These are phyloP conservation scores for Fraxinus sp. DNA, from an alignment of 305 asterid species.

Conservation along the genomic window DNA sequence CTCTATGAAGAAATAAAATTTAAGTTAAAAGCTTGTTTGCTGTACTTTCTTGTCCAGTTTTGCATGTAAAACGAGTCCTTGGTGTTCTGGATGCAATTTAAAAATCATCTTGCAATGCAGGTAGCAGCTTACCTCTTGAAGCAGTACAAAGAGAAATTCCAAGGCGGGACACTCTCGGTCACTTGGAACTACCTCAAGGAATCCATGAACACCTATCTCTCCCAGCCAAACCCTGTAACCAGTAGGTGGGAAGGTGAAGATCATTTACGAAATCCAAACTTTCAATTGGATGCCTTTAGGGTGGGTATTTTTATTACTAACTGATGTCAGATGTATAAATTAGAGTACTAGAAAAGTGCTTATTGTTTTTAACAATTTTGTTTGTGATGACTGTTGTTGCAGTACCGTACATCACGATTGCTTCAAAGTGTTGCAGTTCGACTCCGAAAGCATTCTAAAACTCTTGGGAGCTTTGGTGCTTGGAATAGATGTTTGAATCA, in stretches of 20 bases:
- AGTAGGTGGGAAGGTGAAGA: constrained; percentile 95
- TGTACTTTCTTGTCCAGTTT: neutral
- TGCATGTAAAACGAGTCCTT: neutral
- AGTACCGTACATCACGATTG: constrained; percentile 94
- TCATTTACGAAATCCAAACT: constrained; percentile 84
- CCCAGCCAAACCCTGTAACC: constrained; percentile 97
- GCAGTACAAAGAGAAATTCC: constrained; percentile 78
- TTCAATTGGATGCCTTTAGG: constrained; percentile 94
- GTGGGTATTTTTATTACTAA: constrained; percentile 37
- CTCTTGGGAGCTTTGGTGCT: constrained; percentile 88
- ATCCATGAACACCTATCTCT: constrained; percentile 79
- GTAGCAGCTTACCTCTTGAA: constrained; percentile 86
- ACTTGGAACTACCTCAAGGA: constrained; percentile 95
- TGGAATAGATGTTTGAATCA: constrained; percentile 98
- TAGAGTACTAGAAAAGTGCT: neutral
- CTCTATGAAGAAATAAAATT: neutral
- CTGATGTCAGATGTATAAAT: neutral
- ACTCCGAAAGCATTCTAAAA: constrained; percentile 80
- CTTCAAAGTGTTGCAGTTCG: constrained; percentile 89
- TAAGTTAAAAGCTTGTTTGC: neutral
- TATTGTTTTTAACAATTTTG: neutral
- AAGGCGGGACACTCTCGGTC: constrained; percentile 75
- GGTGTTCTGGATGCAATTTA: neutral
- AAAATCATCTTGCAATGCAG: constrained; percentile 42
- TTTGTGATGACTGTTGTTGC: constrained; percentile 29